These are phyloP conservation scores for Fereydounia khargensis DNA, from an alignment of 1,284 basidiomycete species.

Conservation along the genomic window DNA sequence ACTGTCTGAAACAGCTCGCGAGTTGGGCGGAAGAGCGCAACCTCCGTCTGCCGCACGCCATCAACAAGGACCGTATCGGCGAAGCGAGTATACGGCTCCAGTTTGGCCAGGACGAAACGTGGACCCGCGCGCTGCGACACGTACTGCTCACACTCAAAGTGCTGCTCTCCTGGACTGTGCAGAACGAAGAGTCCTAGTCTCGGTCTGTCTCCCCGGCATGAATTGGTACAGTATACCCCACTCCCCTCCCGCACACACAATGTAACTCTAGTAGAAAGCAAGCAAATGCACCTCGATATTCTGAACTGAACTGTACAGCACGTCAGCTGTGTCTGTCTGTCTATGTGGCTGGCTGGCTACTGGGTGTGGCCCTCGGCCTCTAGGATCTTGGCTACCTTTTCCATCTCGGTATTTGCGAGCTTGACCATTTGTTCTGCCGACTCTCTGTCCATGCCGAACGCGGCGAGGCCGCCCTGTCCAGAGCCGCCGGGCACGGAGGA, in stretches of 20 bases:
- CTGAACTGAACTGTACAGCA: no score
- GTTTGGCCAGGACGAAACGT: conserved; percentile 83
- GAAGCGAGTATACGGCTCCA: conserved; percentile 90
- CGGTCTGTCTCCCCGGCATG: no score
- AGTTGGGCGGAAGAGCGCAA: conserved; percentile 71
- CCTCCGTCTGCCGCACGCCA: conserved; percentile 82
- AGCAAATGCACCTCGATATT: no score
- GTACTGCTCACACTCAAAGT: conserved; percentile 69
- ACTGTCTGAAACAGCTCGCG: conserved; percentile 85
- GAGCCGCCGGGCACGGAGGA: not conserved
- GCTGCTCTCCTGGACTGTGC: conserved; percentile 25
- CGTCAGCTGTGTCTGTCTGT: no score
- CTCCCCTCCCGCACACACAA: no score
- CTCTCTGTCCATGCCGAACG: not conserved
- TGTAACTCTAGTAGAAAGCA: no score
- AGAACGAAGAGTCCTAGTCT: no score
- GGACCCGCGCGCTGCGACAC: conserved; percentile 89
- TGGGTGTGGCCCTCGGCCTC: no score
- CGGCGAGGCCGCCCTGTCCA: not conserved
- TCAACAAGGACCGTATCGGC: conserved; percentile 90
- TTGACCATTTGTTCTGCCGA: not conserved
- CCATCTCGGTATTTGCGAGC: not conserved
- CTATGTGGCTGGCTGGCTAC: no score
- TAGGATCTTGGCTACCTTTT: not conserved
- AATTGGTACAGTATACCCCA: no score